These are phyloP conservation scores for Stylonectria norvegica DNA, from an alignment of 2,329 filamentous ascomycete species.

Conservation along the genomic window DNA sequence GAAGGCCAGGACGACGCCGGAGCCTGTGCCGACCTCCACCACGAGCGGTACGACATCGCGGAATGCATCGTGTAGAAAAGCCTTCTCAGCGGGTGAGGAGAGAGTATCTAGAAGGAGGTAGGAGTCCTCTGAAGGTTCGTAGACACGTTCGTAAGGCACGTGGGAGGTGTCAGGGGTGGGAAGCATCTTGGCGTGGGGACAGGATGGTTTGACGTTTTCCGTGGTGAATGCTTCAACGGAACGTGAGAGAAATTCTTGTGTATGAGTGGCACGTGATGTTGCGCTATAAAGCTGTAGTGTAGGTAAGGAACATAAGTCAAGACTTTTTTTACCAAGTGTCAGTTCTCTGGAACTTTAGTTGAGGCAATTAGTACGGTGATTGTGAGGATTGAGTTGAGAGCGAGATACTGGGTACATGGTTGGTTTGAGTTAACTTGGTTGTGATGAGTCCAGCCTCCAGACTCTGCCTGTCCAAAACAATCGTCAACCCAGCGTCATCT, in stretches of 20 bases:
- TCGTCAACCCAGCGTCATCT: too few relatives aligned
- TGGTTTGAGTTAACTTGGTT: too few relatives aligned
- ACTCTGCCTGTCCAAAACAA: too few relatives aligned
- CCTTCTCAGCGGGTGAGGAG: conserved; percentile 64
- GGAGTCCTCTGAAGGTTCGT: conserved; percentile 94
- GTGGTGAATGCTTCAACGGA: conserved; percentile 22
- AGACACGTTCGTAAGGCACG: conserved; percentile 82
- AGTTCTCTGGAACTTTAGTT: too few relatives aligned
- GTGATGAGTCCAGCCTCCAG: too few relatives aligned
- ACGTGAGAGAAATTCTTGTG: conserved; percentile 8
- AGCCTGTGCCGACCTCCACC: conserved; percentile 85
- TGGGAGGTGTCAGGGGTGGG: conserved; percentile 93
- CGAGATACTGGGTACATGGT: too few relatives aligned
- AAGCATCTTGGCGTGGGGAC: conserved; percentile 58
- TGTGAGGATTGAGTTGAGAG: too few relatives aligned
- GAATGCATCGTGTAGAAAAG: conserved; percentile 67
- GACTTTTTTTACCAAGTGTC: too few relatives aligned
- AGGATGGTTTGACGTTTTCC: conserved; percentile 6
- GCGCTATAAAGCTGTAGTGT: too few relatives aligned
- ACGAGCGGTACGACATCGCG: conserved; percentile 55
- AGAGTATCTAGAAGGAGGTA: conserved; percentile 91
- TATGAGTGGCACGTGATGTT: conserved; percentile 25
- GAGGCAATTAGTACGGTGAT: too few relatives aligned
- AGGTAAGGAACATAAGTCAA: too few relatives aligned
- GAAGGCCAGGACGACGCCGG: conserved; percentile 91